A percentile compares a stretch with the other conserved stretches of the same genome.
Conservation (phyloP, 805 yeast genomes). For the Isabelozyma rhagii region DNA sequence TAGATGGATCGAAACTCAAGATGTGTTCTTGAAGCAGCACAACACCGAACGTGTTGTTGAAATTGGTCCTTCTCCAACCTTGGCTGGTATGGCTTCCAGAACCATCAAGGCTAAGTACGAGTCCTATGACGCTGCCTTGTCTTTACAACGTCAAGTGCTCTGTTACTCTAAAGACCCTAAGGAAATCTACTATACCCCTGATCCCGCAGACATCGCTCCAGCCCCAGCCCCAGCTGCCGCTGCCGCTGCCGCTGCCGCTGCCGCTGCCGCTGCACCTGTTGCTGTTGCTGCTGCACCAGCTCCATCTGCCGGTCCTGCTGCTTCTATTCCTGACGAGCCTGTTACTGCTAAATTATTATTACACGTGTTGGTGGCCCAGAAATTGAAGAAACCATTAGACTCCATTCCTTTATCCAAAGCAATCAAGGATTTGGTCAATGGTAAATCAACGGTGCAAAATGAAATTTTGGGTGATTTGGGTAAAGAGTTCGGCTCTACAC, state of each 20-base stretch:
- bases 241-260: conserved; percentile 26
- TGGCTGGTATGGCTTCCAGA: conserved; percentile 98
- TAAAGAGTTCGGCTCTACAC: conserved; percentile 96
- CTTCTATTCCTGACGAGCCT: conserved; percentile 84
- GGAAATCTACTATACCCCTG: conserved; percentile 93
- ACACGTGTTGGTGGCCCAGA: conserved; percentile 91
- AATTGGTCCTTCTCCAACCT: conserved; percentile 97
- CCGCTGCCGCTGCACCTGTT: conserved; percentile 50
- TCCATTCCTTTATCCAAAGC: conserved; percentile 87
- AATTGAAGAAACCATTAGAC: conserved; percentile 86
- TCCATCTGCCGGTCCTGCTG: conserved; percentile 72
- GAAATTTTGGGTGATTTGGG: conserved; percentile 98
- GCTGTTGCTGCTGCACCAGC: conserved; percentile 59
- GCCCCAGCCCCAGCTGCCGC: conserved; percentile 26
- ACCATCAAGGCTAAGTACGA: conserved; percentile 94
- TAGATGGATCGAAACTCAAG: conserved; percentile 99
- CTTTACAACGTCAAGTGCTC: conserved; percentile 88
- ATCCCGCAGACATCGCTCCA: conserved; percentile 55
- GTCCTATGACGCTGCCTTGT: conserved; percentile 95
- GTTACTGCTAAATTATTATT: conserved; percentile 78
- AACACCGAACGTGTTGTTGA: conserved; percentile 97
- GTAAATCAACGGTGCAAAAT: conserved; percentile 97
- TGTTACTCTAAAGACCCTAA: conserved; percentile 95
- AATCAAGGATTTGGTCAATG: conserved; percentile 95
- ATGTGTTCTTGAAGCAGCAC: conserved; percentile 89